phyloP scores from a whole-genome alignment of 345 rosid genomes.

The Citrus medica region DNA sequence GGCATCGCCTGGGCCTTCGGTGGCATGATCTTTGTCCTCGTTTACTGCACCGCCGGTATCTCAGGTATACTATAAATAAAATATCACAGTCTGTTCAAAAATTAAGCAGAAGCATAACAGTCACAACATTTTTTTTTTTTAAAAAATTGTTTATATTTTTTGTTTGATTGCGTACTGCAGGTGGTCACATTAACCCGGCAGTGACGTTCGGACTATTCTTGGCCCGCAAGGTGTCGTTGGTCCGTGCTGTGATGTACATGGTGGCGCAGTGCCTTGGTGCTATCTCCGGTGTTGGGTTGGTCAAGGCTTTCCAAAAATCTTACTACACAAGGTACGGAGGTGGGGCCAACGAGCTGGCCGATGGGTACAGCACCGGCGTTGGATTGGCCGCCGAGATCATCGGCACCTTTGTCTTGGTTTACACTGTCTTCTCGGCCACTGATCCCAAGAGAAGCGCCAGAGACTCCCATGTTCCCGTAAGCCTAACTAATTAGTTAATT shows the following conservation, averaged over 20 bases:
- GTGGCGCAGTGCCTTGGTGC: slow-evolving; percentile 82
- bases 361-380: slow-evolving; percentile 49
- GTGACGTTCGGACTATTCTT: slow-evolving; percentile 77
- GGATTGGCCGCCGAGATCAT: slow-evolving; percentile 86
- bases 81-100: too few species aligned
- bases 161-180: slow-evolving; percentile 23
- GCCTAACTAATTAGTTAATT: background rate
- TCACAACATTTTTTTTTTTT: too few species aligned
- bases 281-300: slow-evolving; percentile 76
- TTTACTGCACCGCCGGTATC: slow-evolving; percentile 87
- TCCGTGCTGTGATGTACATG: slow-evolving; percentile 61
- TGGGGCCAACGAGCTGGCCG: slow-evolving; percentile 60
- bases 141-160: background rate
- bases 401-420: slow-evolving; percentile 80
- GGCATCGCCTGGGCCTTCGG: slow-evolving; percentile 92
- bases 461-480: slow-evolving; percentile 90
- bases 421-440: slow-evolving; percentile 90
- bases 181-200: slow-evolving; percentile 87
- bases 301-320: slow-evolving; percentile 58
- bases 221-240: slow-evolving; percentile 74
- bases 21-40: slow-evolving; percentile 79
- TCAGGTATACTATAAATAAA: slow-evolving; percentile 38
- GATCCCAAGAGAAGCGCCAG: slow-evolving; percentile 83
- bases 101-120: background rate
- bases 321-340: slow-evolving; percentile 52